Percentiles rank a stretch among this genome's conserved stretches.
Conservation (phyloP, 2,329 filamentous ascomycete species). For the Cytospora paraplurivora region DNA sequence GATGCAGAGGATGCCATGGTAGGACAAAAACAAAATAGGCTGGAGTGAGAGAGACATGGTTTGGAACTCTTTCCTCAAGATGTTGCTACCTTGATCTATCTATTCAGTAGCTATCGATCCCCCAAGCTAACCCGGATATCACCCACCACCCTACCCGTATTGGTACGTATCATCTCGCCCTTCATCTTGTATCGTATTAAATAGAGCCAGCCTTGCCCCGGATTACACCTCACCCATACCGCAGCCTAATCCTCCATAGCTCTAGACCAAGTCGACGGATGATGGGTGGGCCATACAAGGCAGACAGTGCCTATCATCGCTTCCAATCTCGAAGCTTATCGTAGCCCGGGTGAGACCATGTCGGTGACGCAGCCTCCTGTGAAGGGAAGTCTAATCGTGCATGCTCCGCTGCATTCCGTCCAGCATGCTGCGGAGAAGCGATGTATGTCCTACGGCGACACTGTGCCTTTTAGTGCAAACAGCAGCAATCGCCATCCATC, state of each 20-base stretch:
- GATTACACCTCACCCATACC: neutral
- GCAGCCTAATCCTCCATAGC: neutral
- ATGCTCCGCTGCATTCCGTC: neutral
- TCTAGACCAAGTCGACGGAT: neutral
- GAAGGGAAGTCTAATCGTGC: neutral
- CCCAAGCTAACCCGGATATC: neutral
- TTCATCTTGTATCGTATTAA: neutral
- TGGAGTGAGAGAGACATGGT: neutral
- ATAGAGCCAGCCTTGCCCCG: neutral
- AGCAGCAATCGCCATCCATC: conserved; percentile 1
- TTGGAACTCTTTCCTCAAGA: neutral
- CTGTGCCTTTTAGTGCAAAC: neutral
- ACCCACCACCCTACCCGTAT: neutral
- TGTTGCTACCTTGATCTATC: neutral
- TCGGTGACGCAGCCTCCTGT: neutral
- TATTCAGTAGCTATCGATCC: neutral
- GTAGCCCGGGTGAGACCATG: conserved; percentile 1
- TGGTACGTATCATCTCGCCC: neutral
- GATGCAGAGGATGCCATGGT: too few relatives aligned
- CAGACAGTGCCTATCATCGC: neutral
- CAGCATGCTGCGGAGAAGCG: neutral
- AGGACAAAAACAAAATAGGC: neutral
- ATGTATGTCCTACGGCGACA: neutral
- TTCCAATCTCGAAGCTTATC: neutral
- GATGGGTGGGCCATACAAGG: neutral